A percentile compares a stretch with the other conserved stretches of the same genome.
These are phyloP conservation scores for Aureobasidium subglaciale DNA, from an alignment of 2,329 filamentous ascomycete genomes.

Conservation along the genomic window DNA sequence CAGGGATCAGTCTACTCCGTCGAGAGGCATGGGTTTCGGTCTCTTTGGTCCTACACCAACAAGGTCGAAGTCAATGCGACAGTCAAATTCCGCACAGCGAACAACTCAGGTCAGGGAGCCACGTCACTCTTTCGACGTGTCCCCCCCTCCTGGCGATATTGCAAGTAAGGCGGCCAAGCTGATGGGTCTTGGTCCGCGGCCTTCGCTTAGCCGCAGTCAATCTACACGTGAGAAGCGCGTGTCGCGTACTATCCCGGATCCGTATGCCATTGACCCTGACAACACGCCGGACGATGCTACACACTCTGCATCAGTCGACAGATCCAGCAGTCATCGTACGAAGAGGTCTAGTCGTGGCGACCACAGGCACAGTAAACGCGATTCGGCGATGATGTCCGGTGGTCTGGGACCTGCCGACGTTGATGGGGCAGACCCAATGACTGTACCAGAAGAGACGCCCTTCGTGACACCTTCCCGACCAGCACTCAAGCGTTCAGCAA, in stretches of 20 bases:
- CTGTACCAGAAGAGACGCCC: slow-evolving; percentile 44
- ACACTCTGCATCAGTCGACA: slow-evolving; percentile 28
- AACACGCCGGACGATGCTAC: slow-evolving; percentile 37
- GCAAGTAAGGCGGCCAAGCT: slow-evolving; percentile 7
- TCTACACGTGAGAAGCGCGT: slow-evolving; percentile 45
- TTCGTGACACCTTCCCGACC: slow-evolving; percentile 44
- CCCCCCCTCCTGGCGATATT: slow-evolving; percentile 1
- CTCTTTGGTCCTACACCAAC: slow-evolving; percentile 48
- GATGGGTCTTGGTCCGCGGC: slow-evolving; percentile 49
- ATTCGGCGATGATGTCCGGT: slow-evolving; percentile 32
- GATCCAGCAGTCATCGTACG: slow-evolving; percentile 21
- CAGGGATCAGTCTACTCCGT: slow-evolving; percentile 43
- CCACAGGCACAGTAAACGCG: slow-evolving; percentile 34
- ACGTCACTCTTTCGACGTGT: background rate
- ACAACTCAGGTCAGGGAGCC: background rate
- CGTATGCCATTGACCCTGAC: slow-evolving; percentile 59
- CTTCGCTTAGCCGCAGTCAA: slow-evolving; percentile 36
- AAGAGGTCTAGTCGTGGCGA: slow-evolving; percentile 22
- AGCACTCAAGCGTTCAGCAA: slow-evolving; percentile 53
- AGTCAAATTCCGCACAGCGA: slow-evolving; percentile 44
- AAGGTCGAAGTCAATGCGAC: slow-evolving; percentile 59
- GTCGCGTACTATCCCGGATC: slow-evolving; percentile 47
- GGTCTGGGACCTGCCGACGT: slow-evolving; percentile 33
- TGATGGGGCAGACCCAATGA: slow-evolving; percentile 32
- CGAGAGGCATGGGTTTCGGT: slow-evolving; percentile 51